Evolutionary conservation across 1,284 basidiomycete genomes (phyloP), one percentile per base, ranked within the genome.

Genomic region (Microstroma glucosiphilum): DNA sequence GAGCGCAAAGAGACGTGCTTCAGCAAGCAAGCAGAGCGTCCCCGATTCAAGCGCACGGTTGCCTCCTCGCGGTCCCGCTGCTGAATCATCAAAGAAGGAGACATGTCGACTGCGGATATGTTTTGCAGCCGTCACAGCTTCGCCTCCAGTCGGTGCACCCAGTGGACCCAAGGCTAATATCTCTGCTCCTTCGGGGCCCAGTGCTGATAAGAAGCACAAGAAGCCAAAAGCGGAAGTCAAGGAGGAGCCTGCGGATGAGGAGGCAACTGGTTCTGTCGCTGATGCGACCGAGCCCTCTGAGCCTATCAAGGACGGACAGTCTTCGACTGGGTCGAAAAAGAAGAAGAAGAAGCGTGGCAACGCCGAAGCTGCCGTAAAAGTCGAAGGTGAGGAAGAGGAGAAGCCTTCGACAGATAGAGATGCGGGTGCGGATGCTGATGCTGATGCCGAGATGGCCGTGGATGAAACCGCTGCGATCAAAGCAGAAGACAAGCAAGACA

Each of bases 81-180:
- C 30, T 37, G 30, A 37, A 37, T 37, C 30, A 3, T 37, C 30
- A 13, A 13, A 25, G 21, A 30, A 23, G 26, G 40, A n/a, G 17
- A 40, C n/a, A 6, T 48, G 58, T 60, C 8, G 56, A 61, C 30
- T 59, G n/a, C 42, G 46, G 23, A 53, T 40, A n/a, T 59, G 65
- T 21, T 59, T 61, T 48, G 41, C 49, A 3, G 37, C 57, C 58
- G 26, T 51, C 15, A 23, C 61, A 11, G 15, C 30, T 21, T 49
- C 13, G 23, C n/a, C 42, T 49, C 58, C 51, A 13, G 37, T 46
- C 6, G 40, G 12, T 2, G 57, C 43, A 17, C 40, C 55, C 3
- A 43, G 30, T 17, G 30, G 30, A 37, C 30, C 30, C 30, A 37
- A 37, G 30, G 30, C 30, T 37, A 37, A 37, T 3, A 25, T 37